phyloP scores from a whole-genome alignment of 495 filamentous ascomycete species.

The Daldinia caldariorum region DNA sequence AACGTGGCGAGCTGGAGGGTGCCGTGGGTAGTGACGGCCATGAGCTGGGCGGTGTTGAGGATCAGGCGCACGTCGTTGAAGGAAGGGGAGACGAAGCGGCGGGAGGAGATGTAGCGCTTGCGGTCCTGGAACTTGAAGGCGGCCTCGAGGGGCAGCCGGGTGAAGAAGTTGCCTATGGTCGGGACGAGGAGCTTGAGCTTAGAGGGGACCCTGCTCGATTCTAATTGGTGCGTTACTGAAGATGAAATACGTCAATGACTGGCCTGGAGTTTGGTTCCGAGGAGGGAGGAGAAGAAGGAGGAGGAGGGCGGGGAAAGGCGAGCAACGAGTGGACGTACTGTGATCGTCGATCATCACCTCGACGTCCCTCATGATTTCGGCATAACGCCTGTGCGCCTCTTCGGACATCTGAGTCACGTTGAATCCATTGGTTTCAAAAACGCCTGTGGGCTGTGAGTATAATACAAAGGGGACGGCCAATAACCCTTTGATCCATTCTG shows the following conservation, averaged over 20 bases:
- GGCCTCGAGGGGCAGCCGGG: constrained; percentile 80
- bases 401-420: constrained; percentile 69
- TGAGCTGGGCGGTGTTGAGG: constrained; percentile 92
- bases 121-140: constrained; percentile 92
- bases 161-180: constrained; percentile 90
- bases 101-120: constrained; percentile 84
- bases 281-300: not conserved
- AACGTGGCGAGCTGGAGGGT: constrained; percentile 87
- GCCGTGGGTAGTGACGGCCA: constrained; percentile 78
- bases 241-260: constrained; percentile 26
- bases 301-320: constrained; percentile 19
- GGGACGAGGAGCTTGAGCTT: constrained; percentile 95
- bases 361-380: constrained; percentile 94
- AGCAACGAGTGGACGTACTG: constrained; percentile 63
- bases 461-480: constrained; percentile 97
- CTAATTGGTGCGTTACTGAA: constrained; percentile 75
- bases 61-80: constrained; percentile 97
- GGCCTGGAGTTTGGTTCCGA: constrained; percentile 20
- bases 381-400: constrained; percentile 82
- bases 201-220: constrained; percentile 71
- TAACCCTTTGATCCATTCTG: constrained; percentile 80
- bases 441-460: constrained; percentile 90
- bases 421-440: constrained; percentile 70
- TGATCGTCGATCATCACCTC: constrained; percentile 92
- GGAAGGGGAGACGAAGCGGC: constrained; percentile 93